These are phyloP conservation scores for Caulochytrium protostelioides DNA, from an alignment of 371 early-diverging fungal species.

Conservation along the genomic window DNA sequence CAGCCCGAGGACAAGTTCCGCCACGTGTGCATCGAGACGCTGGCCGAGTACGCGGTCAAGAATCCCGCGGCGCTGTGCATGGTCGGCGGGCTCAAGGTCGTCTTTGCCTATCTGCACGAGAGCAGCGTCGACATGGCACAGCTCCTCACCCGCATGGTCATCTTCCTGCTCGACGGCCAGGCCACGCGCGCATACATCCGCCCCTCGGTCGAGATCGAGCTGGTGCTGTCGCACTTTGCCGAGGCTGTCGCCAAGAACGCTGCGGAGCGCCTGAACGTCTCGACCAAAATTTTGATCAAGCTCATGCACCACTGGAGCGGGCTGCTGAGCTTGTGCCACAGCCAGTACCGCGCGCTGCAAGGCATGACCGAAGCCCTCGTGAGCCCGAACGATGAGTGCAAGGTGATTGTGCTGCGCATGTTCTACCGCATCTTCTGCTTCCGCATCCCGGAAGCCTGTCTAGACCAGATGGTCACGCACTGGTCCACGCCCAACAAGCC, in stretches of 20 bases:
- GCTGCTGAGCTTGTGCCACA: background rate
- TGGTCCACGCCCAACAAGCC: no score
- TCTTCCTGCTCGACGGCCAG: slow-evolving; percentile 49
- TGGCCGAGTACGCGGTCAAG: slow-evolving; percentile 40
- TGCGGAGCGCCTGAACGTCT: slow-evolving; percentile 40
- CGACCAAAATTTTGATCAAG: slow-evolving; percentile 32
- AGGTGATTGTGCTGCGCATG: no score
- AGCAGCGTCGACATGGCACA: slow-evolving; percentile 25
- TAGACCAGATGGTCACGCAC: no score
- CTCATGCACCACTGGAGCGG: slow-evolving; percentile 60
- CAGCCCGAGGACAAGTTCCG: slow-evolving; percentile 51
- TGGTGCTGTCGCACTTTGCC: slow-evolving; percentile 49
- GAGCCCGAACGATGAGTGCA: no score
- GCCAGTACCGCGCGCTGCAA: no score
- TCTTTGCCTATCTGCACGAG: background rate
- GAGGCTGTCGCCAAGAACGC: no score
- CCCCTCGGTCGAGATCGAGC: slow-evolving; percentile 55
- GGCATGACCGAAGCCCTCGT: no score
- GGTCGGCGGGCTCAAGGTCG: no score
- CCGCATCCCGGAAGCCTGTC: no score
- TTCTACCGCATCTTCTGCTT: no score
- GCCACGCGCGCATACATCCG: slow-evolving; percentile 39
- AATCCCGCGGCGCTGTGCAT: no score
- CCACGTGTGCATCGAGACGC: slow-evolving; percentile 46
- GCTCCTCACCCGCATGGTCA: slow-evolving; percentile 36